Evolutionary conservation across 129 eudicot genomes (phyloP).

Genomic region (Rutidosis leptorrhynchoides): DNA sequence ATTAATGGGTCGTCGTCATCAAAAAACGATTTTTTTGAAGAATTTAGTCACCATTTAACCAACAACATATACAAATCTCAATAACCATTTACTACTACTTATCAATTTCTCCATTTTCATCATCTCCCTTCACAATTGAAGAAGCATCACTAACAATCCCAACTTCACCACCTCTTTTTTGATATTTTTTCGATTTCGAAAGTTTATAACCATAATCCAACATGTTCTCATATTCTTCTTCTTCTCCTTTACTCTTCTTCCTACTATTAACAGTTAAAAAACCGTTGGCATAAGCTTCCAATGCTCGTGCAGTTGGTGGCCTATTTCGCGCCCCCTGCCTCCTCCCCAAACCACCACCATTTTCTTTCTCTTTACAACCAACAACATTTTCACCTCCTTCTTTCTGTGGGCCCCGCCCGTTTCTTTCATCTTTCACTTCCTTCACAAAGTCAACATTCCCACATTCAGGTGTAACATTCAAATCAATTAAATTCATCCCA

Average conservation of each 20-base stretch:
- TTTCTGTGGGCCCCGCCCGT: constrained; percentile 16
- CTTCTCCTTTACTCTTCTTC: constrained; percentile 38
- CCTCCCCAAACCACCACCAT: constrained; percentile 33
- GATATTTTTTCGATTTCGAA: constrained; percentile 27
- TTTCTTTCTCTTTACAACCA: no score
- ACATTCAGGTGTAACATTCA: constrained; percentile 47
- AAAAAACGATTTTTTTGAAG: constrained; percentile 12
- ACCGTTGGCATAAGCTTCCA: constrained; percentile 71
- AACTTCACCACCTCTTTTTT: constrained; percentile 8
- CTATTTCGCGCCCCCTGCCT: constrained; percentile 68
- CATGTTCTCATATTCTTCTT: no score
- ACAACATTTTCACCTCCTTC: constrained; percentile 1
- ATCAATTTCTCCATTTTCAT: constrained; percentile 34
- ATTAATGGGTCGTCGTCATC: constrained; percentile 24
- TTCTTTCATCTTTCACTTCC: constrained; percentile 31
- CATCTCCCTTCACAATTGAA: constrained; percentile 30
- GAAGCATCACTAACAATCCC: constrained; percentile 34
- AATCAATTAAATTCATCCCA: constrained; percentile 38
- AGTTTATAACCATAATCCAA: constrained; percentile 11
- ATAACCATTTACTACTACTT: constrained; percentile 24
- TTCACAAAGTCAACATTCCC: constrained; percentile 29
- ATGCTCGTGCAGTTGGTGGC: constrained; percentile 60
- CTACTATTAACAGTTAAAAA: constrained; percentile 38
- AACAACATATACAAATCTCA: constrained; percentile 16
- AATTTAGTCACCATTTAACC: constrained; percentile 16